Evolutionary conservation across 495 filamentous ascomycete species (phyloP).

Genomic region (Thermothielavioides terrestris): DNA sequence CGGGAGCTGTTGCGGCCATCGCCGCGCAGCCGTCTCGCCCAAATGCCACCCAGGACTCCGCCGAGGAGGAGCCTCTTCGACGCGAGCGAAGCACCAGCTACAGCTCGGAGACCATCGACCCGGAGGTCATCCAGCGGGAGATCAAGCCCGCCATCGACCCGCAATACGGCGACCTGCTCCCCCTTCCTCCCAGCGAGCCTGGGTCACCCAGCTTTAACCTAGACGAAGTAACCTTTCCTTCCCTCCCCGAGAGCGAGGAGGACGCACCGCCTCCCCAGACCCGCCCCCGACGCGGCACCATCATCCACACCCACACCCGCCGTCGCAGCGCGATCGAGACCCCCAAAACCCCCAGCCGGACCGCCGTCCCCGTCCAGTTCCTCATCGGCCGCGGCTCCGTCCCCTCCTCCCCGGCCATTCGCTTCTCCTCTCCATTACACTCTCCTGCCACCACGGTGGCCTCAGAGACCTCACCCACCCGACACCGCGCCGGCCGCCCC

Average conservation of each 20-base stretch:
- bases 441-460: conserved; percentile 26
- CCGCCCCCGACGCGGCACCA: conserved; percentile 17
- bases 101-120: conserved; percentile 36
- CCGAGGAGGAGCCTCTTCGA: conserved; percentile 15
- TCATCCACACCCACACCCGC: conserved; percentile 25
- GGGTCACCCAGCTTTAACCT: conserved; percentile 30
- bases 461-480: conserved; percentile 16
- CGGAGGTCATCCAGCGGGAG: conserved; percentile 36
- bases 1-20: conserved; percentile 33
- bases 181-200: conserved; percentile 45
- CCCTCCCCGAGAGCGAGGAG: conserved; percentile 45
- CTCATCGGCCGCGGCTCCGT: conserved; percentile 36
- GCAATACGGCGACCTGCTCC: conserved; percentile 46
- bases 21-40: conserved; percentile 32
- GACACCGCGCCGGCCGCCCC: conserved; percentile 30
- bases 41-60: conserved; percentile 34
- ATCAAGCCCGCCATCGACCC: conserved; percentile 51
- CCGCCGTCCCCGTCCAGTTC: conserved; percentile 44
- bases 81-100: conserved; percentile 24
- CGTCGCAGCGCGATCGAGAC: conserved; percentile 31
- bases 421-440: conserved; percentile 27
- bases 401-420: conserved; percentile 33
- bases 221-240: conserved; percentile 31
- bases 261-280: conserved; percentile 38
- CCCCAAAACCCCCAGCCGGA: conserved; percentile 42